These are phyloP conservation scores for Coleophoma cylindrospora DNA, from an alignment of 2,329 filamentous ascomycete genomes.

Conservation along the genomic window DNA sequence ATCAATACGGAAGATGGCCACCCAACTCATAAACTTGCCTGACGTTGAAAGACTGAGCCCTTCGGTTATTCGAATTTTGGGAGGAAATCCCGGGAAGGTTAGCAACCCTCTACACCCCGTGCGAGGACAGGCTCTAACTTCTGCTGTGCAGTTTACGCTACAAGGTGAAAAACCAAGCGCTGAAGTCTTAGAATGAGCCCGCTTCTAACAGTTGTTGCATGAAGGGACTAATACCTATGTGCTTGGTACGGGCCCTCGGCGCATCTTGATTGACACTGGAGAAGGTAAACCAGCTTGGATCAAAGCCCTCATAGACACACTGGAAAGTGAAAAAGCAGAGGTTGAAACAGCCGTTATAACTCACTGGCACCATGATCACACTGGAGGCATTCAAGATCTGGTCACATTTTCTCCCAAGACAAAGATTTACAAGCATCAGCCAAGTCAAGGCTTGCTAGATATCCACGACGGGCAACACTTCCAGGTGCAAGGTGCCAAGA, in stretches of 20 bases:
- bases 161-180: constrained; percentile 40
- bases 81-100: constrained; percentile 84
- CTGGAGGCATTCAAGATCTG: constrained; percentile 69
- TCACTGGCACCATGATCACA: constrained; percentile 90
- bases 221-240: constrained; percentile 94
- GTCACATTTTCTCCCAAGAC: constrained; percentile 56
- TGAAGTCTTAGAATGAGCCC: too few species aligned
- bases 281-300: constrained; percentile 73
- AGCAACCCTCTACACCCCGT: constrained; percentile 9
- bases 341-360: constrained; percentile 73
- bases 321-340: constrained; percentile 62
- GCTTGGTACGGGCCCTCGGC: constrained; percentile 65
- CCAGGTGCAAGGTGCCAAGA: constrained; percentile 53
- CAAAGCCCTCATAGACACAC: constrained; percentile 54
- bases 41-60: constrained; percentile 75
- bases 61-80: constrained; percentile 76
- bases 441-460: constrained; percentile 43
- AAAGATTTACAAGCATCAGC: constrained; percentile 62
- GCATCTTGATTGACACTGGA: constrained; percentile 86
- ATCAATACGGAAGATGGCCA: constrained; percentile 21
- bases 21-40: constrained; percentile 41
- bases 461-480: constrained; percentile 53
- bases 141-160: constrained; percentile 46
- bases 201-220: too few species aligned
- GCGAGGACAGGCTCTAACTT: neutral